Evolutionary conservation across 257 asterid species (phyloP).

Genomic region (Solanum pinnatisectum): DNA sequence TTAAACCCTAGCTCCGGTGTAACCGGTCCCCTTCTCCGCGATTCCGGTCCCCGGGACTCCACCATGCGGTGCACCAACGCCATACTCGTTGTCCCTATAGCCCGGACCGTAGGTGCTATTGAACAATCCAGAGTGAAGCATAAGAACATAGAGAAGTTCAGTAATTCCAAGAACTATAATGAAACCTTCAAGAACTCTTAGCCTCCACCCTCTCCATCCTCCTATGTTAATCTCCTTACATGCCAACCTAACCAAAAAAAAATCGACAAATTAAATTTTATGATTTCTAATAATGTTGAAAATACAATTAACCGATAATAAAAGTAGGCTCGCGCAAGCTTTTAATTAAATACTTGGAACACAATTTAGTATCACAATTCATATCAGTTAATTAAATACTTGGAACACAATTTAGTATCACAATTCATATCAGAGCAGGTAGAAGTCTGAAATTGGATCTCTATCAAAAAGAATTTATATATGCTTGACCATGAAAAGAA

Average conservation of each 20-base stretch:
- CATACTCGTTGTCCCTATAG: constrained; percentile 32
- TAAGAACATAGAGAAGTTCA: constrained; percentile 49
- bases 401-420: too few species aligned
- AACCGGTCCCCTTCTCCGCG: constrained; percentile 33
- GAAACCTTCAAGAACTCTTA: constrained; percentile 66
- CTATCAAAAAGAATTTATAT: too few species aligned
- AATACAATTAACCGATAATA: too few species aligned
- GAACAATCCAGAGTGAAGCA: constrained; percentile 66
- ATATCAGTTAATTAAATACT: too few species aligned
- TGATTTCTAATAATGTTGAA: too few species aligned
- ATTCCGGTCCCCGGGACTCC: not conserved
- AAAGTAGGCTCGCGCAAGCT: too few species aligned
- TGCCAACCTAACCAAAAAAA: constrained; percentile 38
- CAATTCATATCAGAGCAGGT: too few species aligned
- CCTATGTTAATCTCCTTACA: constrained; percentile 80
- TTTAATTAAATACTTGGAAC: too few species aligned
- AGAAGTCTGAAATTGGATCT: too few species aligned
- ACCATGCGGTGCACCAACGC: constrained; percentile 4
- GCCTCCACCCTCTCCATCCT: constrained; percentile 88
- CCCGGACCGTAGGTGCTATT: constrained; percentile 65
- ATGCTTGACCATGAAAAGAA: too few species aligned
- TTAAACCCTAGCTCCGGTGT: constrained; percentile 22
- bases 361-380: too few species aligned
- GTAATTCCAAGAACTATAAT: constrained; percentile 55
- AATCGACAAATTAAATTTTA: too few species aligned